Conservation (phyloP, 208 protist genomes). For the Trypanosoma melophagium region DNA sequence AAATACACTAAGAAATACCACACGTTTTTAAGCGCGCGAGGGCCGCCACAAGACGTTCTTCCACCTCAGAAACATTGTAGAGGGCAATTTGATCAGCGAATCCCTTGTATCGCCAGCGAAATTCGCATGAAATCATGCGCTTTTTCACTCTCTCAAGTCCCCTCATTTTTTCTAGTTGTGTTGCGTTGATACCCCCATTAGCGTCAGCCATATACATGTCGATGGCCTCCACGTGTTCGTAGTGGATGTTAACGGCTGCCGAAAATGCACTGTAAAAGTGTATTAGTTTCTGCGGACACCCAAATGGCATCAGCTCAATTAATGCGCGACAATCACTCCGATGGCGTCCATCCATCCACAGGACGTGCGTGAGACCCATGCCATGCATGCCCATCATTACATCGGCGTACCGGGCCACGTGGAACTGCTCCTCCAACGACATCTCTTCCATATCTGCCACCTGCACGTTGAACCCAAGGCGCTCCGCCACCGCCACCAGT, state of each 20-base stretch:
- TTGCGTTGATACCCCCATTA: not conserved
- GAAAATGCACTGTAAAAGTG: slow-evolving; percentile 24
- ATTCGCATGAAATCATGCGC: too few species aligned
- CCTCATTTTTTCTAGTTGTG: too few species aligned
- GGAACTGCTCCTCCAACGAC: slow-evolving; percentile 38
- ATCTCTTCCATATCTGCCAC: slow-evolving; percentile 25
- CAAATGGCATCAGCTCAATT: slow-evolving; percentile 46
- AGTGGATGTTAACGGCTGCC: slow-evolving; percentile 20
- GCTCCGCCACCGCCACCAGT: slow-evolving; percentile 31
- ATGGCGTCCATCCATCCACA: slow-evolving; percentile 44
- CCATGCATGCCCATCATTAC: slow-evolving; percentile 50
- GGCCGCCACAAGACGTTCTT: not conserved
- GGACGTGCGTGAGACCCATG: slow-evolving; percentile 34
- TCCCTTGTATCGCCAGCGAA: too few species aligned
- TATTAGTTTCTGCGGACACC: slow-evolving; percentile 20
- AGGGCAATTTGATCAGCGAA: slow-evolving; percentile 8
- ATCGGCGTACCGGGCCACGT: slow-evolving; percentile 46
- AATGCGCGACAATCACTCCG: slow-evolving; percentile 30
- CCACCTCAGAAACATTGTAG: slow-evolving; percentile 1
- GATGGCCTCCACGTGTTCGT: slow-evolving; percentile 27
- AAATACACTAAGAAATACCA: slow-evolving; percentile 1
- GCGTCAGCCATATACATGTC: slow-evolving; percentile 24
- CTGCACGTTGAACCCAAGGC: slow-evolving; percentile 46
- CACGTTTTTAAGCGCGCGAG: not conserved
- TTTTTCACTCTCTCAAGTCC: too few species aligned